Evolutionary conservation across 352 stramenopile genomes (phyloP), one percentile per base, ranked within the genome.

Genomic region (Globisporangium nagaii): DNA sequence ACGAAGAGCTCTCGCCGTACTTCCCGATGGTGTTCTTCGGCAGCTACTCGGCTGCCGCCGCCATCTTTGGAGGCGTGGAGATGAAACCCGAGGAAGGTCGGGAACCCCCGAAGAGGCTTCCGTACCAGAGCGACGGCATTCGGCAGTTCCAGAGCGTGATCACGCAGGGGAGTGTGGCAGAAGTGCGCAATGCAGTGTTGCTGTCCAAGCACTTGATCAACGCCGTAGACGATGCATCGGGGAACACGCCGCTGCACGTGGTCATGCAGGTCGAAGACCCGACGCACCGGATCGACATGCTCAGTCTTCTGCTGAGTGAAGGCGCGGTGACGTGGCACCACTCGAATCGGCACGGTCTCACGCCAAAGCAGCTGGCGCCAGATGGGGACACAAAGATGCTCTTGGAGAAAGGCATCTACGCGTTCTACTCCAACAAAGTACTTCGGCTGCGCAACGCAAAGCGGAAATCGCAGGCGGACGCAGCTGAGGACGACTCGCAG

Each of bases 21-120:
- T 64, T 86, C 22, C 73, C 76, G 1, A 80, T 76, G 69, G 67
- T 88, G 35, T 88, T 88, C 51, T 85, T 75, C 46, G 79, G 79
- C 10, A 65, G 53, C 50, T 86, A 77, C 41, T 79, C 75, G 0
- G 71, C 84, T 32, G 74, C 79, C 2, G 72, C 64, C 0, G 65
- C 71, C 3, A 78, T 88, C 41, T 88, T 90, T 40, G 76, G 62
- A 11, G 79, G 76, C 5, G 60, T 88, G 10, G 46, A 60, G 8
- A 52, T 46, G 3, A 52, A 39, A 28, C 28, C 12, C 22, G 44
- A 46, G 15, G 20, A 50, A 7, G 35, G 48, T 5, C 7, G 40
- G 13, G 52, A 55, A 12, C 20, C 17, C 0, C 3, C 47, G 15
- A 22, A 60, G 12, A 32, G 35, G 20, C 47, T 63, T 24, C 31